Evolutionary conservation across 83 land plant genomes (phyloP), one percentile per base, ranked within the genome.

Genomic region (Diphasiastrum complanatum): DNA sequence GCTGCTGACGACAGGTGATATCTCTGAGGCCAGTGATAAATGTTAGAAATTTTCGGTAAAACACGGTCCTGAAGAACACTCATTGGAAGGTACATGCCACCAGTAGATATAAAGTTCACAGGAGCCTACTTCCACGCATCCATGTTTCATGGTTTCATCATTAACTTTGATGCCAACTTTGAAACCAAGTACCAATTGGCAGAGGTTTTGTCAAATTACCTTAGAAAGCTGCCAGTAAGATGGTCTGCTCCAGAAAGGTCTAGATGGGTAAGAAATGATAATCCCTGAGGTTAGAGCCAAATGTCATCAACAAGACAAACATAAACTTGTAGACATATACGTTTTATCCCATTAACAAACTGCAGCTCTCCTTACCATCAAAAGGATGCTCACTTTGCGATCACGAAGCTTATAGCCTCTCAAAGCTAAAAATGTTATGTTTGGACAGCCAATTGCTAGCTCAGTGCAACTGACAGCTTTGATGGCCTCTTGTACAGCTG

Each of bases 291-390:
- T 11, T 10, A 43, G 18, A 45, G 20, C 29, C 31, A 31, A 27
- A 53, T n/a, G n/a, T 25, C 47, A 29, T 8, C 24, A 3, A 24
- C 25, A 33, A 40, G 33, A 6, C 10, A 32, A 37, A 36, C 46
- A 26, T 34, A 24, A 37, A 12, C 10, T n/a, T n/a, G n/a, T n/a
- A n/a, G n/a, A n/a, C n/a, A n/a, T n/a, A n/a, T n/a, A n/a, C n/a
- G n/a, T n/a, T n/a, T n/a, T n/a, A n/a, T n/a, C n/a, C n/a, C n/a
- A n/a, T n/a, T n/a, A n/a, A n/a, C n/a, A n/a, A n/a, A n/a, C n/a
- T n/a, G n/a, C n/a, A n/a, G n/a, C n/a, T n/a, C n/a, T n/a, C 11
- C 10, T 41, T 75, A 87, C 93, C 85, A 79, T 87, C 8, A 84
- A 65, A 54, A 87, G 78, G n/a, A 73, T 49, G 26, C 76, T 76